Percentiles rank a stretch among this genome's conserved stretches.
These are phyloP conservation scores for Auricularia sp. DNA, from an alignment of 768 basidiomycete species.

Conservation along the genomic window DNA sequence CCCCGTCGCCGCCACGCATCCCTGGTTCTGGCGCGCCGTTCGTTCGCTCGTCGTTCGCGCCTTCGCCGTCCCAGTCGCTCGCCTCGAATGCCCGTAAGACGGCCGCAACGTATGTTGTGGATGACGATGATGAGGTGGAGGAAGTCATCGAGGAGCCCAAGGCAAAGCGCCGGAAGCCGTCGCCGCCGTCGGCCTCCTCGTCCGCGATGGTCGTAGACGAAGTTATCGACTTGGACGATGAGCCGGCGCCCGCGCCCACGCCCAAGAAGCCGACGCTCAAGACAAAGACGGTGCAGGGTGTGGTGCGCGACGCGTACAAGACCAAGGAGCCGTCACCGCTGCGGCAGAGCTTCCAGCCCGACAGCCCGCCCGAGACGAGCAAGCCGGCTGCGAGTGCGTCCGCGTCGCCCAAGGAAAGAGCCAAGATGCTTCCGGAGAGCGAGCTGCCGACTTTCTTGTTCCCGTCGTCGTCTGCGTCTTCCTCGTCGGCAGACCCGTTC, in stretches of 20 bases:
- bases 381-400: not conserved
- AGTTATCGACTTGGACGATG: not conserved
- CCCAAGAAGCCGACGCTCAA: not conserved
- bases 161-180: not conserved
- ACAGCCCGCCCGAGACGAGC: not conserved
- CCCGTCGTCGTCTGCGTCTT: slow-evolving; percentile 8
- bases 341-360: not conserved
- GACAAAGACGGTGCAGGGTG: not conserved
- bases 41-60: not conserved
- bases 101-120: not conserved
- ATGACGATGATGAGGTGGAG: not conserved
- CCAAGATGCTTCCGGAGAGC: slow-evolving; percentile 16
- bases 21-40: not conserved
- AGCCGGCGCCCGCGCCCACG: not conserved
- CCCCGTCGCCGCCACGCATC: not conserved
- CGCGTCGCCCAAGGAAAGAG: slow-evolving; percentile 5
- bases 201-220: not conserved
- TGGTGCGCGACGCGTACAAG: not conserved
- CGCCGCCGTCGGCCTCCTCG: not conserved
- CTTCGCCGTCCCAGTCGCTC: not conserved
- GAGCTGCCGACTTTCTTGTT: slow-evolving; percentile 29
- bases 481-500: slow-evolving; percentile 7
- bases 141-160: not conserved
- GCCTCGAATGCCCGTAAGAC: not conserved
- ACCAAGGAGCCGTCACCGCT: not conserved